Base-by-base conservation (phyloP, 2,329 filamentous ascomycete species). In the Cadophora sp. region DNA sequence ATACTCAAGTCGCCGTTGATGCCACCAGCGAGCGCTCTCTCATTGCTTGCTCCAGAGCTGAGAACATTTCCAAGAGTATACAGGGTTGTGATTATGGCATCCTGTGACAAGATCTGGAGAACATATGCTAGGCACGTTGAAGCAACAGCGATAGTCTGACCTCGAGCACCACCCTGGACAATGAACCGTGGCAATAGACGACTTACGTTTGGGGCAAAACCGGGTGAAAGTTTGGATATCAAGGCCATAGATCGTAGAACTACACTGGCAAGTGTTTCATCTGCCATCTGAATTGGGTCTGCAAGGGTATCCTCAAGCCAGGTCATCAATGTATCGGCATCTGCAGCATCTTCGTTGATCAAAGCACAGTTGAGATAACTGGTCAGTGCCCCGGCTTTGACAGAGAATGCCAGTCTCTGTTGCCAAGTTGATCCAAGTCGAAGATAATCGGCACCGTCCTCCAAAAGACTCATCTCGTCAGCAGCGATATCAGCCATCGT, bases 11-110 rank as follows among this genome's bases (percentile, higher is more conserved):
- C 81, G 55, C 80, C 83, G 67, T 87, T 87, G 16, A 85, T 62
- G 24, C 61, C 70, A 16, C 64, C 68, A 19, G 69, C 75, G 34
- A 73, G 76, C 70, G 72, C 79, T 70, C 83, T 83, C 34, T 88
- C 86, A 40, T 82, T 76, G 22, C 80, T 81, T 7, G 85, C 84
- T 58, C 87, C 89, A 5, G 93, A 90, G 74, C 94, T 97, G 16
- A 99, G 84, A 4, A 97, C 91, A 77, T 99, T 99, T 24, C 96
- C 96, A n/a, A 99, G 85, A 0, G 94, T 96, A 80, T 99, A 99
- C 11, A 99, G 83, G 0, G 94, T 98, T 5, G 94, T 97, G 73
- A 99, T 98, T 43, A 97, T 87, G 43, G 94, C 91, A 82, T 99
- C 96, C 74, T 97, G 92, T 1, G 96, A 97, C 14, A 98, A 85